Percentiles rank a stretch among this genome's conserved stretches.
Evolutionary conservation across 768 basidiomycete species (phyloP).

Genomic region (Tricholoma sp.): DNA sequence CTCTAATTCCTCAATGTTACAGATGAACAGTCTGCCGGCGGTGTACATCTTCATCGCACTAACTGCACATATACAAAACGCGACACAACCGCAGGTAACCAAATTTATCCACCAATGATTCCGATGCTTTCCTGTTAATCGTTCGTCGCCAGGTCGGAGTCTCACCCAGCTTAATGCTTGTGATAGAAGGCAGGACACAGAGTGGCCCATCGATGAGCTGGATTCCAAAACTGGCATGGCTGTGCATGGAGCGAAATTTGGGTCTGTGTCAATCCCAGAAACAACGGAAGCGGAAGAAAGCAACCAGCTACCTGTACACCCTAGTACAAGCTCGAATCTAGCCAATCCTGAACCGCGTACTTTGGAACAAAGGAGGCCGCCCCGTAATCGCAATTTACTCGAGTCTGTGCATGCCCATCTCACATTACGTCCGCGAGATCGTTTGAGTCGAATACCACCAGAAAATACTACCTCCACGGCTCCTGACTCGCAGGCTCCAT

Average conservation of each 20-base stretch:
- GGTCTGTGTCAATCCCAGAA: background rate
- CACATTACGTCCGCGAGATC: constrained; percentile 1
- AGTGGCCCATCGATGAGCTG: constrained; percentile 1
- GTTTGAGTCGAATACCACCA: background rate
- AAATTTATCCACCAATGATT: background rate
- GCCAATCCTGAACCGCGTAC: background rate
- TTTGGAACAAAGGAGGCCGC: constrained; percentile 5
- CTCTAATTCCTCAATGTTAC: background rate
- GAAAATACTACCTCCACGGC: background rate
- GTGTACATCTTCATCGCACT: background rate
- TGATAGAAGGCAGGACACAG: constrained; percentile 5
- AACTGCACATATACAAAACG: background rate
- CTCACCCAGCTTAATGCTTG: background rate
- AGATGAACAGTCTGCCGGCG: background rate
- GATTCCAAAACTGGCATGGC: background rate
- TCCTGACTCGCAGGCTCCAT: constrained; percentile 4
- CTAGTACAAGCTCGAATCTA: background rate
- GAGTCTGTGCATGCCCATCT: constrained; percentile 49
- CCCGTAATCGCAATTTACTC: constrained; percentile 33
- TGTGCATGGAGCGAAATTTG: background rate
- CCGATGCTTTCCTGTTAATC: background rate
- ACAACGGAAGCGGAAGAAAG: constrained; percentile 3
- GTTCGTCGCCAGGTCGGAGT: background rate
- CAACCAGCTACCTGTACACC: background rate
- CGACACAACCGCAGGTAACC: background rate